These are phyloP conservation scores for Aspergillus terreus DNA, from an alignment of 2,329 filamentous ascomycete genomes.

Conservation along the genomic window DNA sequence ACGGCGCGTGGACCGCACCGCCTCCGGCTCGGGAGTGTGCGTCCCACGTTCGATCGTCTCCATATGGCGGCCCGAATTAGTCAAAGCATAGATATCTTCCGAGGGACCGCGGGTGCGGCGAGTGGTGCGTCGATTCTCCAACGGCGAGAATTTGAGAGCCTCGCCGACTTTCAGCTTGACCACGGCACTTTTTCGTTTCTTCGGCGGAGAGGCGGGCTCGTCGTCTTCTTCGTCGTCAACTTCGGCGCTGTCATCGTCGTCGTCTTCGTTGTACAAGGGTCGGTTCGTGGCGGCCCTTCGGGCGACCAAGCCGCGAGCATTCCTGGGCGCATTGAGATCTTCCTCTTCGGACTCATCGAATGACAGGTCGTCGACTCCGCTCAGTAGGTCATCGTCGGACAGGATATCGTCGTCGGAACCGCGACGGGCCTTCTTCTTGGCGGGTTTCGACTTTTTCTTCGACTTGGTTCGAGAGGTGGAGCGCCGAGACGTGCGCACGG, in stretches of 20 bases:
- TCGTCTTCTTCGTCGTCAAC: slow-evolving; percentile 29
- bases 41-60: slow-evolving; percentile 53
- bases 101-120: slow-evolving; percentile 57
- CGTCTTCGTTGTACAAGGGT: slow-evolving; percentile 55
- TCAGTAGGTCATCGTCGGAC: slow-evolving; percentile 32
- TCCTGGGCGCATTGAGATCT: slow-evolving; percentile 46
- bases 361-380: slow-evolving; percentile 40
- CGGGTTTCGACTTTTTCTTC: slow-evolving; percentile 31
- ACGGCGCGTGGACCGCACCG: slow-evolving; percentile 15
- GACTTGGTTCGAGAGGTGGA: slow-evolving; percentile 27
- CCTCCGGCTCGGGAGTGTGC: slow-evolving; percentile 45
- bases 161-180: slow-evolving; percentile 30
- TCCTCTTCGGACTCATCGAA: slow-evolving; percentile 46
- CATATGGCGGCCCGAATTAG: slow-evolving; percentile 57
- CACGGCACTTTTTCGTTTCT: slow-evolving; percentile 23
- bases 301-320: slow-evolving; percentile 55
- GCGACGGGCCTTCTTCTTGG: slow-evolving; percentile 38
- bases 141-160: slow-evolving; percentile 21
- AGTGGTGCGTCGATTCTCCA: slow-evolving; percentile 50
- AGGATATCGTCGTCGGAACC: slow-evolving; percentile 46
- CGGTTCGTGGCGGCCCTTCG: slow-evolving; percentile 54
- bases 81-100: slow-evolving; percentile 54
- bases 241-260: slow-evolving; percentile 31
- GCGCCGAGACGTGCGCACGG: slow-evolving; percentile 24
- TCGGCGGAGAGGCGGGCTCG: slow-evolving; percentile 10